Evolutionary conservation across 495 filamentous ascomycete genomes (phyloP).

Genomic region (Penicillium salamii): DNA sequence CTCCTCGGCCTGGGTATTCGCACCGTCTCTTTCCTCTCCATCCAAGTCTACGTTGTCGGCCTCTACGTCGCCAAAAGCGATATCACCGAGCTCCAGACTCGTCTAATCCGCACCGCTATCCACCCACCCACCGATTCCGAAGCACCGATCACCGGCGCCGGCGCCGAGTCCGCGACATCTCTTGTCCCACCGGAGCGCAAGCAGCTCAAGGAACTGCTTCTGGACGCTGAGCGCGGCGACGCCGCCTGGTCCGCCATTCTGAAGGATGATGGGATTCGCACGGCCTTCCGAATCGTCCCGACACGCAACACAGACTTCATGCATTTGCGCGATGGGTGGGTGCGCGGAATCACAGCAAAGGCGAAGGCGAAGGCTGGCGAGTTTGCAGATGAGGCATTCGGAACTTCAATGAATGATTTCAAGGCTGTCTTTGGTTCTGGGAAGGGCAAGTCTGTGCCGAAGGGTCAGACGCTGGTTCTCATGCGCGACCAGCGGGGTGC

Average conservation of each 20-base stretch:
- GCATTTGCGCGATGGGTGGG: slow-evolving; percentile 88
- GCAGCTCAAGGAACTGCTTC: slow-evolving; percentile 60
- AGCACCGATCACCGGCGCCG: slow-evolving; percentile 44
- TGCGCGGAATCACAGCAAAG: slow-evolving; percentile 75
- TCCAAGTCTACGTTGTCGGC: slow-evolving; percentile 93
- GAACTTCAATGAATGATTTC: slow-evolving; percentile 67
- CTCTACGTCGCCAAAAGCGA: slow-evolving; percentile 82
- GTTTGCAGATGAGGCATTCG: slow-evolving; percentile 69
- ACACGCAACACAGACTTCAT: slow-evolving; percentile 86
- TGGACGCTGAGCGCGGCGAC: slow-evolving; percentile 65
- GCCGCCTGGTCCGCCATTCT: slow-evolving; percentile 72
- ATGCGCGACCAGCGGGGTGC: slow-evolving; percentile 61
- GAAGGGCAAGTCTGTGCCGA: slow-evolving; percentile 62
- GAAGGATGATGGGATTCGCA: slow-evolving; percentile 58
- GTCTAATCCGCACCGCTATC: slow-evolving; percentile 47
- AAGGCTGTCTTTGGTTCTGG: slow-evolving; percentile 73
- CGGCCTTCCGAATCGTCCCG: slow-evolving; percentile 75
- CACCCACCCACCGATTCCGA: slow-evolving; percentile 42
- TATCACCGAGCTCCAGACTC: slow-evolving; percentile 56
- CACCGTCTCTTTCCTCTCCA: slow-evolving; percentile 83
- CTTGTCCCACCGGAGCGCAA: slow-evolving; percentile 78
- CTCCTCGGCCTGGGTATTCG: slow-evolving; percentile 83
- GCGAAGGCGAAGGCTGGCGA: slow-evolving; percentile 48
- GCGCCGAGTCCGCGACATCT: slow-evolving; percentile 68
- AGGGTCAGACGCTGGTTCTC: slow-evolving; percentile 72